A percentile compares a stretch with the other conserved stretches of the same genome.
Conservation (phyloP, 1,139 yeast genomes). For the Scheffersomyces segobiensis region DNA sequence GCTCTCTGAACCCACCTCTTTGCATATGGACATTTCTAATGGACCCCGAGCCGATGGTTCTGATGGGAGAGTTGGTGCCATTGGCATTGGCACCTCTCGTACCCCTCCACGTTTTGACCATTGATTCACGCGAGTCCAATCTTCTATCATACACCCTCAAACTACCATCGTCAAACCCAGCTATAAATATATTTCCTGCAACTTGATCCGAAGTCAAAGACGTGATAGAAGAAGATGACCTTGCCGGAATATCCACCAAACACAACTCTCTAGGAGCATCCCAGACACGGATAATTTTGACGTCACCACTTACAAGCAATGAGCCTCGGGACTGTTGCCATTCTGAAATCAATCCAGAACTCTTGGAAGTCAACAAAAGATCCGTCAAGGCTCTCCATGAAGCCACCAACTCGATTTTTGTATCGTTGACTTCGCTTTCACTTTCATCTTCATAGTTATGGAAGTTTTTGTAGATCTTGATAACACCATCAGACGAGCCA, state of each 20-base stretch:
- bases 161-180: constrained; percentile 94
- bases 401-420: constrained; percentile 61
- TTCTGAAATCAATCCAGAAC: constrained; percentile 83
- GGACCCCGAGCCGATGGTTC: constrained; percentile 49
- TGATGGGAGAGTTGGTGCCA: constrained; percentile 1
- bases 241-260: constrained; percentile 83
- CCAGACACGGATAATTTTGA: constrained; percentile 88
- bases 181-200: constrained; percentile 86
- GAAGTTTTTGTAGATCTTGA: constrained; percentile 80
- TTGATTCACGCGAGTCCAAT: constrained; percentile 77
- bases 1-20: constrained; percentile 91
- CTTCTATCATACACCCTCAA: constrained; percentile 89
- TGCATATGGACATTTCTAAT: constrained; percentile 90
- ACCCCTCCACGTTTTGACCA: constrained; percentile 75
- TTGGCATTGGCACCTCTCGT: constrained; percentile 26
- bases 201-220: constrained; percentile 93
- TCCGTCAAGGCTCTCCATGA: constrained; percentile 96
- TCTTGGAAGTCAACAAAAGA: constrained; percentile 72
- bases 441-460: constrained; percentile 48
- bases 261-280: constrained; percentile 95
- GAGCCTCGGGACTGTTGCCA: constrained; percentile 98
- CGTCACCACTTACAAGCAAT: constrained; percentile 91
- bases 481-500: constrained; percentile 93
- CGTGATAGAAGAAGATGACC: constrained; percentile 87
- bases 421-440: constrained; percentile 23